Percentiles rank a stretch among this genome's conserved stretches.
These are phyloP conservation scores for Hygrophorus pudorinus DNA, from an alignment of 768 basidiomycete genomes.

Conservation along the genomic window DNA sequence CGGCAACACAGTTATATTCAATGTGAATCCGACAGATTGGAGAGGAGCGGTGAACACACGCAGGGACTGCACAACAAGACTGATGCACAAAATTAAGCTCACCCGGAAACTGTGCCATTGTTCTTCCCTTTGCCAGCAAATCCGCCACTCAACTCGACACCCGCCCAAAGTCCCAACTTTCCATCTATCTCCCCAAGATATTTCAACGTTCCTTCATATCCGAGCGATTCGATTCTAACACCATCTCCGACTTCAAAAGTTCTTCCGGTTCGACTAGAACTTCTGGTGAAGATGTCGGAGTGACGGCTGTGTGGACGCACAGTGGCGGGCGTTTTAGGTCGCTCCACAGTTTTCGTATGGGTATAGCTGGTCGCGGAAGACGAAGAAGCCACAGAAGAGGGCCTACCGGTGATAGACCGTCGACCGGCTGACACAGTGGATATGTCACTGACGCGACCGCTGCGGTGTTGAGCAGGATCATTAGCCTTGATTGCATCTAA, in stretches of 20 bases:
- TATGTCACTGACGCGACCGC: conserved; percentile 26
- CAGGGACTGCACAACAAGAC: neutral
- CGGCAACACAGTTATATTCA: neutral
- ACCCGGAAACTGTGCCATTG: conserved; percentile 85
- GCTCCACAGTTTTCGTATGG: conserved; percentile 22
- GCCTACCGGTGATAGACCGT: conserved; percentile 32
- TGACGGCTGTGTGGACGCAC: conserved; percentile 57
- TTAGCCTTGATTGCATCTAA: conserved; percentile 69
- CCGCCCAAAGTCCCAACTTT: conserved; percentile 87
- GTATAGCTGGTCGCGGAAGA: conserved; percentile 28
- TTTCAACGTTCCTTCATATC: conserved; percentile 74
- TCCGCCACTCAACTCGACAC: conserved; percentile 80
- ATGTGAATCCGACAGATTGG: neutral
- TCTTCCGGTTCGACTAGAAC: conserved; percentile 33
- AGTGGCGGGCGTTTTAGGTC: conserved; percentile 44
- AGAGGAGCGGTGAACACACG: neutral
- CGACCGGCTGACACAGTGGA: conserved; percentile 39
- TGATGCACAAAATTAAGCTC: conserved; percentile 20
- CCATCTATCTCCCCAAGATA: conserved; percentile 83
- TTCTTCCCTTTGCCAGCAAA: conserved; percentile 94
- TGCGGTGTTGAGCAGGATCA: conserved; percentile 65
- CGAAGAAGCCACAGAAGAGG: conserved; percentile 54
- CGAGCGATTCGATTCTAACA: conserved; percentile 81
- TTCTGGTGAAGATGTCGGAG: conserved; percentile 46
- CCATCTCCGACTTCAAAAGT: conserved; percentile 66